A percentile compares a stretch with the other conserved stretches of the same genome.
phyloP scores from a whole-genome alignment of 2,329 filamentous ascomycete species.

The Elsinoe ampelina region DNA sequence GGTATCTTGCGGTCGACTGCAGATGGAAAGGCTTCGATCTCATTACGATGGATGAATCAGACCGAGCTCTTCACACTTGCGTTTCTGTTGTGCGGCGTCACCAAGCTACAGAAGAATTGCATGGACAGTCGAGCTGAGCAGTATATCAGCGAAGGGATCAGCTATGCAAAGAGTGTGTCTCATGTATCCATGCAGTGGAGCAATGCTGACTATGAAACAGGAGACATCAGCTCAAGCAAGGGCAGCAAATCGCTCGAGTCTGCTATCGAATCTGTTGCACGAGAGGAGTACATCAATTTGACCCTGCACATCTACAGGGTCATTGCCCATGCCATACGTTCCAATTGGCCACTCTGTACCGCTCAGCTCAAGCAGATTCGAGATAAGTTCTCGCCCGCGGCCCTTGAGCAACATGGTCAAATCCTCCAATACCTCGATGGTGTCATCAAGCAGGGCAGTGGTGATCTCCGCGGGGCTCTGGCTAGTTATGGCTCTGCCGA shows the following conservation, averaged over 20 bases:
- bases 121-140: conserved; percentile 46
- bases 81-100: conserved; percentile 49
- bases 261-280: conserved; percentile 43
- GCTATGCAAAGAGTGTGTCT: conserved; percentile 37
- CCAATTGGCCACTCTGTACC: conserved; percentile 58
- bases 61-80: conserved; percentile 52
- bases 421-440: conserved; percentile 56
- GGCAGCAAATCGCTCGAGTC: conserved; percentile 20
- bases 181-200: no score
- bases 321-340: conserved; percentile 59
- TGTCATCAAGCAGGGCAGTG: conserved; percentile 66
- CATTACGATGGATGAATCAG: conserved; percentile 52
- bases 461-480: conserved; percentile 60
- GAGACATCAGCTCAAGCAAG: neutral
- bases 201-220: conserved; percentile 4
- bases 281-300: conserved; percentile 56
- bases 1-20: conserved; percentile 33
- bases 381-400: conserved; percentile 19
- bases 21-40: conserved; percentile 36
- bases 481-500: conserved; percentile 53
- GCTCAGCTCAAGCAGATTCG: conserved; percentile 48
- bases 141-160: conserved; percentile 50
- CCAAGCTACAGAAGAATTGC: conserved; percentile 47
- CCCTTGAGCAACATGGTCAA: conserved; percentile 11
- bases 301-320: conserved; percentile 64